phyloP scores from a whole-genome alignment of 441 rosid genomes.

The Arabidopsis lyrata region DNA sequence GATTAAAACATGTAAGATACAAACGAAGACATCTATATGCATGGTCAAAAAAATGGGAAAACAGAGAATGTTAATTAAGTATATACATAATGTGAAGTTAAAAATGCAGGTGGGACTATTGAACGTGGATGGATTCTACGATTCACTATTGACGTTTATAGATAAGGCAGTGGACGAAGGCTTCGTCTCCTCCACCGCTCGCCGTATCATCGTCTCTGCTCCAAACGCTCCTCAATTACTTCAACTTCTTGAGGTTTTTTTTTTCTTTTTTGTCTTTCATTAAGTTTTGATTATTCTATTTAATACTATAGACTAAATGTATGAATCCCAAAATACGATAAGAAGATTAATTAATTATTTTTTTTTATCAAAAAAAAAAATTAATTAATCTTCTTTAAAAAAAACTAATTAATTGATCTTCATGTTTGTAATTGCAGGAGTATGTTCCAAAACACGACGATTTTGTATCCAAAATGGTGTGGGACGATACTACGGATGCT shows the following conservation, averaged over 20 bases:
- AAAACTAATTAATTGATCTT: too few species aligned
- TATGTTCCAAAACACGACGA: slow-evolving; percentile 48
- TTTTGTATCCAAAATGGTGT: slow-evolving; percentile 43
- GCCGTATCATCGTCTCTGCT: slow-evolving; percentile 86
- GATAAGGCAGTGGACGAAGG: slow-evolving; percentile 98
- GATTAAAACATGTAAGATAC: not conserved
- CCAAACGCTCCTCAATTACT: slow-evolving; percentile 62
- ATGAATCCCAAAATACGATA: not conserved
- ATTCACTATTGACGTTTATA: slow-evolving; percentile 80
- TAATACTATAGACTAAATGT: not conserved
- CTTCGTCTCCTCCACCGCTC: slow-evolving; percentile 79
- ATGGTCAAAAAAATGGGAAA: not conserved
- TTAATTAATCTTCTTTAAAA: too few species aligned
- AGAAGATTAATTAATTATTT: too few species aligned
- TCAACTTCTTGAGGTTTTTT: slow-evolving; percentile 63
- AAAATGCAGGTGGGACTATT: slow-evolving; percentile 76
- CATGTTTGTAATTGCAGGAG: slow-evolving; percentile 32
- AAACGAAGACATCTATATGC: not conserved
- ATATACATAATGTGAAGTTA: slow-evolving; percentile 6
- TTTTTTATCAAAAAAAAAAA: too few species aligned
- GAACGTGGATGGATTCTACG: slow-evolving; percentile 94
- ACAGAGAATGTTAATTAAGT: not conserved
- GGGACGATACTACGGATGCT: slow-evolving; percentile 30
- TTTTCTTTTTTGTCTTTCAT: not conserved
- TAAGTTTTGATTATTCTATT: not conserved